Base-by-base conservation (phyloP, 1,139 yeast genomes). In the Saccharomyces hybrid region DNA sequence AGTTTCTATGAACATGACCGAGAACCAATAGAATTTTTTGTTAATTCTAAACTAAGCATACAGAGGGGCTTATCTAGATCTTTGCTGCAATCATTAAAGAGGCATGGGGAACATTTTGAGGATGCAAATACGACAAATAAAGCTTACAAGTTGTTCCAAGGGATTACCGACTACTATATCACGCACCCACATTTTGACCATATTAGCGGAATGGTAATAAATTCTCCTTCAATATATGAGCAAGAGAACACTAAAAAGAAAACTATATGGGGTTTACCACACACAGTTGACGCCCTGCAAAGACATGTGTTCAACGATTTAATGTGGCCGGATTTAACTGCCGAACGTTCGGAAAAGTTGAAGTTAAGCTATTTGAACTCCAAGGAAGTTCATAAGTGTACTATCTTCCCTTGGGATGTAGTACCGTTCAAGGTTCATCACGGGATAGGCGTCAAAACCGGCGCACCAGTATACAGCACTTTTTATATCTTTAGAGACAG, bases 111-210 rank as follows among this genome's bases (percentile, higher is more conserved):
- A 14, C 14, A 26, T 12, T 32, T n/a, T 41, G 31, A 27, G n/a
- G n/a, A 11, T 7, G 3, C 34, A 19, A 49, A 48, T 24, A 49
- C 38, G 42, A 38, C 26, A 48, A 53, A 50, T 19, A 53, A 51
- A 41, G 58, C 64, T n/a, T 31, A 56, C 6, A 50, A 51, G n/a
- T 19, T 65, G 4, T 66, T 60, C 50, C 60, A 60, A 24, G 59
- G 59, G 12, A 59, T 72, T 1, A 58, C 61, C 8, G 74, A 77
- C 32, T 81, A 80, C 57, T 76, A 87, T 52, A 77, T 90, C 42
- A 82, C 97, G 1, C 97, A 90, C 70, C 82, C 95, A 0, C 97
- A 90, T 69, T 68, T 89, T 53, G 97, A 90, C 69, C 97, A 90
- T 67, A 76, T 88, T 19, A 71, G 79, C 4, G 88, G 86, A 1